A percentile compares a stretch with the other conserved stretches of the same genome.
These are phyloP conservation scores for Trichoderma gamsii DNA, from an alignment of 495 filamentous ascomycete genomes.

Conservation along the genomic window DNA sequence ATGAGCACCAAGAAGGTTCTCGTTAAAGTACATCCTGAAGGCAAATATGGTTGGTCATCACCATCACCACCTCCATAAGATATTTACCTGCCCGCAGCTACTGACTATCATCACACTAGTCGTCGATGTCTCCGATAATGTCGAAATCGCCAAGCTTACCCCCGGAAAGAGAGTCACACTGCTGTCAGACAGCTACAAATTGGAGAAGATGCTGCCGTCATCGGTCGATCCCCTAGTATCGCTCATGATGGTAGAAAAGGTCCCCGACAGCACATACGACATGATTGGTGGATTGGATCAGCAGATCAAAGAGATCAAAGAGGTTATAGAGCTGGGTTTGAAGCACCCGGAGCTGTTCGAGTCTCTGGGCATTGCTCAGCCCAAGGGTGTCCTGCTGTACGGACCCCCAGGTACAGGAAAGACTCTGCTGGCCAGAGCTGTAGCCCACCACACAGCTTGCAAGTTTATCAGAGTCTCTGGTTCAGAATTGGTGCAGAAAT, in stretches of 20 bases:
- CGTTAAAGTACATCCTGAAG: slow-evolving; percentile 98
- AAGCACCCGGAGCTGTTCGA: slow-evolving; percentile 99
- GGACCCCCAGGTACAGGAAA: slow-evolving; percentile 96
- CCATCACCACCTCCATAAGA: not conserved
- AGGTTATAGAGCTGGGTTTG: slow-evolving; percentile 96
- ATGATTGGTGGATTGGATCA: slow-evolving; percentile 99
- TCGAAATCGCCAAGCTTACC: slow-evolving; percentile 92
- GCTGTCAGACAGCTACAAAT: slow-evolving; percentile 91
- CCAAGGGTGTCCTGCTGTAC: slow-evolving; percentile 95
- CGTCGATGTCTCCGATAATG: slow-evolving; percentile 90
- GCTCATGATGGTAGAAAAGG: slow-evolving; percentile 99
- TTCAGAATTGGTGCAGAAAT: slow-evolving; percentile 96
- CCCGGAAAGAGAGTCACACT: slow-evolving; percentile 96
- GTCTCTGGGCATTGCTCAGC: slow-evolving; percentile 95
- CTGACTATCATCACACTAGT: slow-evolving; percentile 48
- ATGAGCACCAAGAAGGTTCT: slow-evolving; percentile 99
- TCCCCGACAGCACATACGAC: slow-evolving; percentile 98
- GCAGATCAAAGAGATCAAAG: slow-evolving; percentile 99
- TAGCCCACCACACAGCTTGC: slow-evolving; percentile 96
- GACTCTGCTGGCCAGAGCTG: slow-evolving; percentile 89
- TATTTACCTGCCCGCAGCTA: not conserved
- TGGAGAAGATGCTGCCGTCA: slow-evolving; percentile 95
- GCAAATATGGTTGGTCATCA: slow-evolving; percentile 84
- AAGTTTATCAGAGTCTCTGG: slow-evolving; percentile 97
- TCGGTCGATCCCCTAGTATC: slow-evolving; percentile 97